Evolutionary conservation across 2,329 filamentous ascomycete species (phyloP).

Genomic region (Orbilia blumenaviensis): DNA sequence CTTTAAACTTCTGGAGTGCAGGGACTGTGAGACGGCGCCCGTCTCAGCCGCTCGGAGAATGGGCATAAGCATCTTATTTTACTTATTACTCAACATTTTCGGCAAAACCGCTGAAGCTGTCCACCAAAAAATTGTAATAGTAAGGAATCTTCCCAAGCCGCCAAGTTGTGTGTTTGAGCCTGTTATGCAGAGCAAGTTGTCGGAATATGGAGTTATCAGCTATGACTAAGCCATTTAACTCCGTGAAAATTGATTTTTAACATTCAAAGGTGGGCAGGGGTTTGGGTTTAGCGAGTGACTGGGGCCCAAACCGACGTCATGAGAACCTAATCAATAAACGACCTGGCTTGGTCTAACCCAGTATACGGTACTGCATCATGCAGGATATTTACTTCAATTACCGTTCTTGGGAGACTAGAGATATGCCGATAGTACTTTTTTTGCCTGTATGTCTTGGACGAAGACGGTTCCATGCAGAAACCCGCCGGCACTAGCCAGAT

Average conservation of each 20-base stretch:
- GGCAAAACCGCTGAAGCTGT: neutral
- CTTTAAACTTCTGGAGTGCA: neutral
- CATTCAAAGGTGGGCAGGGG: neutral
- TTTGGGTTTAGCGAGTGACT: neutral
- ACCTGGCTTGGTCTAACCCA: too few species aligned
- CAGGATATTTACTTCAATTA: neutral
- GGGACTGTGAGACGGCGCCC: neutral
- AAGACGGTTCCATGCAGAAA: too few species aligned
- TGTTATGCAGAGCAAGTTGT: neutral
- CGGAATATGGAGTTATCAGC: neutral
- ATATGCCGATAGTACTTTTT: neutral
- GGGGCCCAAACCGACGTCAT: neutral
- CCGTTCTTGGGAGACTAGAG: neutral
- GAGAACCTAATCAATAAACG: neutral
- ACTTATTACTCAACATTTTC: constrained; percentile 4
- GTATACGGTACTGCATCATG: too few species aligned
- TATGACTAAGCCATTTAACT: constrained; percentile 5
- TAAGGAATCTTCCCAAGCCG: neutral
- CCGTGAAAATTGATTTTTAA: neutral
- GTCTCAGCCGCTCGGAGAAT: neutral
- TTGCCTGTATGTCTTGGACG: too few species aligned
- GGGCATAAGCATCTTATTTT: neutral
- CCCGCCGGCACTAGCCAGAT: neutral
- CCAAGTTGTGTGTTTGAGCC: neutral
- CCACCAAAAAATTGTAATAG: neutral